phyloP scores from a whole-genome alignment of 768 basidiomycete species.

The Solioccasus polychromus region DNA sequence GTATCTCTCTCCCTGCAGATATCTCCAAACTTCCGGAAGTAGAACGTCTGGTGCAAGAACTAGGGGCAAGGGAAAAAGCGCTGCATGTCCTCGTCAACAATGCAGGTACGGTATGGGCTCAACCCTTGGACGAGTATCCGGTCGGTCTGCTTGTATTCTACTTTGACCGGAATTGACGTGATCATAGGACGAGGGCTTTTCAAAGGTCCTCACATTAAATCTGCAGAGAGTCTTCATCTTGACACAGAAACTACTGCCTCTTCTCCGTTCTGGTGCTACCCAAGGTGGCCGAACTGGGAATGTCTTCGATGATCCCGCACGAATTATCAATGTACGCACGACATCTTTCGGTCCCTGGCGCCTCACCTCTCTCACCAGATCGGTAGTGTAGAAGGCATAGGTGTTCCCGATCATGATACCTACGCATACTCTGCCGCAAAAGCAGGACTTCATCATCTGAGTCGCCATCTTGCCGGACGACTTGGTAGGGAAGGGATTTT shows the following conservation, averaged over 20 bases:
- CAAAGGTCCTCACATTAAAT: slow-evolving; percentile 61
- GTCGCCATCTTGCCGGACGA: slow-evolving; percentile 53
- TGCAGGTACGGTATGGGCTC: slow-evolving; percentile 58
- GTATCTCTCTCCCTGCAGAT: slow-evolving; percentile 53
- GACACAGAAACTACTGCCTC: slow-evolving; percentile 57
- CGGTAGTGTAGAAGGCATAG: slow-evolving; percentile 58
- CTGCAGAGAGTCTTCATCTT: slow-evolving; percentile 62
- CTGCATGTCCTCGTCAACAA: slow-evolving; percentile 65
- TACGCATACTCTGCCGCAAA: slow-evolving; percentile 69
- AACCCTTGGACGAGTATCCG: slow-evolving; percentile 43
- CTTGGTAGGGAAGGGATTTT: slow-evolving; percentile 57
- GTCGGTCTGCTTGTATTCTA: slow-evolving; percentile 26
- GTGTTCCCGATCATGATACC: slow-evolving; percentile 55
- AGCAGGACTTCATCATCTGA: slow-evolving; percentile 57
- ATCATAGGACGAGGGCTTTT: slow-evolving; percentile 51
- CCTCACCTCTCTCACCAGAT: slow-evolving; percentile 38
- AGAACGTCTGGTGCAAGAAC: slow-evolving; percentile 47
- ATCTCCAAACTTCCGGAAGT: slow-evolving; percentile 53
- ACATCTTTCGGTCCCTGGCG: not conserved
- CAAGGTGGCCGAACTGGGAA: slow-evolving; percentile 36
- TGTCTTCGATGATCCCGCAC: slow-evolving; percentile 45
- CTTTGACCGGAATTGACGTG: slow-evolving; percentile 1
- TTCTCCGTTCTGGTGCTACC: slow-evolving; percentile 47
- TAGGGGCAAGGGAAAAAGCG: slow-evolving; percentile 48
- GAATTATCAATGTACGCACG: slow-evolving; percentile 55